Evolutionary conservation across 495 filamentous ascomycete species (phyloP), one percentile per base, ranked within the genome.

Genomic region (Glonium stellatum): DNA sequence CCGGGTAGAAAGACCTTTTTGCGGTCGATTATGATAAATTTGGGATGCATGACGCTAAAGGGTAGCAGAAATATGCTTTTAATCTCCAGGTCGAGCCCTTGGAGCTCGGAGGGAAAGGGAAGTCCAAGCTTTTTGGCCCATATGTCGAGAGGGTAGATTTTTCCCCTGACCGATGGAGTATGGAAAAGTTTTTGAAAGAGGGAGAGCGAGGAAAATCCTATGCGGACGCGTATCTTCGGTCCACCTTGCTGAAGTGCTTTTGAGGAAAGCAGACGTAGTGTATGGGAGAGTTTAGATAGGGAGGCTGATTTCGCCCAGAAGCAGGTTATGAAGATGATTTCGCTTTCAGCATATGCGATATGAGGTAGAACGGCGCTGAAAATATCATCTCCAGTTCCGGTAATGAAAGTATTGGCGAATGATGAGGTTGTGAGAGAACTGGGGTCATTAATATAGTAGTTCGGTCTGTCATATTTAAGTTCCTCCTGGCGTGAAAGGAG

Each of bases 31-130:
- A 91, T 78, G 49, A 88, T 75, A 61, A 85, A 89, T 67, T 91
- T 91, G 1, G 86, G 82, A 65, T 90, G 87, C 78, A 90, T 84
- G 1, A 90, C 82, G 57, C 84, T 87, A 65, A 91, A 84, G 2
- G 87, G 87, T 4, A 80, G 72, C 55, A 88, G 78, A 70, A 90
- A 91, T 35, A 88, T 72, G 68, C 80, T 86, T 72, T 87, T 88
- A 47, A 88, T 79, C 3, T 75, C 67, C 31, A 91, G 59, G 42
- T 88, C 79, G 12, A 91, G 77, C 12, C 79, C 82, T 5, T 58
- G 66, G 19, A 90, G 70, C 11, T 81, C 69, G 1, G 72, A 68
- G 35, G 73, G 70, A 0, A 70, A 49, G 0, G 87, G 87, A 9
- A 90, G 72, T 9, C 85, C 85, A 1, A 90, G 72, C 51, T 74